Conservation (phyloP, 441 rosid genomes). For the Hura crepitans region DNA sequence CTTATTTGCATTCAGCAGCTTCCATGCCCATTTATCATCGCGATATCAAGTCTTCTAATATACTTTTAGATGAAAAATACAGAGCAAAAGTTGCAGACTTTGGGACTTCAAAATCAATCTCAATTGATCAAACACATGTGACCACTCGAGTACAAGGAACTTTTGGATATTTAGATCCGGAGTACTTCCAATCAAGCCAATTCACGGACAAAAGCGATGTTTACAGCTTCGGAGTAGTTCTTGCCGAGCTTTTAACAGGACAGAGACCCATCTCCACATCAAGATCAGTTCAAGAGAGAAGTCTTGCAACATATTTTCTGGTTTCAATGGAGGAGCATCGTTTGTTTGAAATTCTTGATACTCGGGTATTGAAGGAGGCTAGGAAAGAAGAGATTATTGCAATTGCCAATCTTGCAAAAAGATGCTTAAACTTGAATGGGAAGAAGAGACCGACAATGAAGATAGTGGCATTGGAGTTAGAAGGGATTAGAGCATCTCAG, state of each 20-base stretch:
- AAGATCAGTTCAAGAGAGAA: slow-evolving; percentile 5
- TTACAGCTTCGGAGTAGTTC: slow-evolving; percentile 22
- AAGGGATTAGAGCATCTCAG: slow-evolving; percentile 11
- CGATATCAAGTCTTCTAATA: slow-evolving; percentile 20
- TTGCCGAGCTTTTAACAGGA: slow-evolving; percentile 19
- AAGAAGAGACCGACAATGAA: slow-evolving; percentile 18
- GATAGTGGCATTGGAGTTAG: slow-evolving; percentile 17
- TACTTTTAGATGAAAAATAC: slow-evolving; percentile 20
- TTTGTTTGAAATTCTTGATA: slow-evolving; percentile 20
- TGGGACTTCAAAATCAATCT: slow-evolving; percentile 14
- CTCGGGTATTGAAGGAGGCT: slow-evolving; percentile 12
- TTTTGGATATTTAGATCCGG: slow-evolving; percentile 22
- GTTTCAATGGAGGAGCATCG: slow-evolving; percentile 16
- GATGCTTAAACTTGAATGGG: slow-evolving; percentile 6
- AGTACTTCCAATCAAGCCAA: slow-evolving; percentile 14
- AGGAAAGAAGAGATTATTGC: slow-evolving; percentile 1
- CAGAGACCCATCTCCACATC: slow-evolving; percentile 8
- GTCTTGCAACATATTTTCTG: slow-evolving; percentile 14
- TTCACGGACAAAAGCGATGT: slow-evolving; percentile 15
- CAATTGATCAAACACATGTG: slow-evolving; percentile 18
- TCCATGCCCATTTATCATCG: slow-evolving; percentile 20
- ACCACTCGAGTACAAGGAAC: slow-evolving; percentile 23
- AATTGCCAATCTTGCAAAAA: slow-evolving; percentile 9
- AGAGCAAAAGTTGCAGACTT: slow-evolving; percentile 22
- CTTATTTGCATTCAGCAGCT: slow-evolving; percentile 26